Evolutionary conservation across 1,284 basidiomycete genomes (phyloP).

Genomic region (Tylopilus orsonianus): DNA sequence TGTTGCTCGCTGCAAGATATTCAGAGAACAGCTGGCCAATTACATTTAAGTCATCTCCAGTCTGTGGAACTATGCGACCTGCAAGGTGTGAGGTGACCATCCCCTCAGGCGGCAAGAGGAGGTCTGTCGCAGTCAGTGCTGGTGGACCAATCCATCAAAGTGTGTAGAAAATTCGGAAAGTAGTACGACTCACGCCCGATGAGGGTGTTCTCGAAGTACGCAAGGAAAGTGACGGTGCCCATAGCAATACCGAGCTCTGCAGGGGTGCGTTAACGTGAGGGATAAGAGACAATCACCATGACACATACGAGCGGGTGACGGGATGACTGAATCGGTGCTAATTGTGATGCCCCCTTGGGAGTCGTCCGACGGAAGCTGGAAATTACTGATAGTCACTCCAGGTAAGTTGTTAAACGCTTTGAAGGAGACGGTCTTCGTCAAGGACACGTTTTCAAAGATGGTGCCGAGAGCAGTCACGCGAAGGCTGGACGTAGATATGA

Average conservation of each 20-base stretch:
- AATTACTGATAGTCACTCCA: constrained; percentile 69
- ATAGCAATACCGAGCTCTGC: constrained; percentile 72
- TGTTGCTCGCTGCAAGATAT: constrained; percentile 67
- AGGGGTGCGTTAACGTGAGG: background rate
- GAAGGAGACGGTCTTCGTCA: constrained; percentile 66
- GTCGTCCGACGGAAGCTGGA: constrained; percentile 64
- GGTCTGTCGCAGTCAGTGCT: constrained; percentile 51
- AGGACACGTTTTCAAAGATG: constrained; percentile 64
- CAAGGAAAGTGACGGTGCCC: constrained; percentile 66
- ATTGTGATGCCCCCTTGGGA: constrained; percentile 71
- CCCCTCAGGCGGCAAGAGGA: constrained; percentile 55
- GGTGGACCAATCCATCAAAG: constrained; percentile 10
- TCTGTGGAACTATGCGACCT: constrained; percentile 66
- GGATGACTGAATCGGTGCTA: constrained; percentile 65
- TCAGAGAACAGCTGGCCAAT: constrained; percentile 69
- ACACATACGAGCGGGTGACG: constrained; percentile 62
- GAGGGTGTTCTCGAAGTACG: constrained; percentile 53
- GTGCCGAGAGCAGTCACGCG: constrained; percentile 68
- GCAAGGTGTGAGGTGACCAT: constrained; percentile 53
- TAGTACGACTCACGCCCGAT: constrained; percentile 51
- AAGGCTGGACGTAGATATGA: constrained; percentile 61
- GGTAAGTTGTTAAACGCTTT: constrained; percentile 73
- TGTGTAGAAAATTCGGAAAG: background rate
- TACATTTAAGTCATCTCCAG: constrained; percentile 49
- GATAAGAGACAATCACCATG: background rate